Percentiles rank a stretch among this genome's conserved stretches.
These are phyloP conservation scores for Cryptococcus wingfieldii DNA, from an alignment of 1,284 basidiomycete genomes.

Conservation along the genomic window DNA sequence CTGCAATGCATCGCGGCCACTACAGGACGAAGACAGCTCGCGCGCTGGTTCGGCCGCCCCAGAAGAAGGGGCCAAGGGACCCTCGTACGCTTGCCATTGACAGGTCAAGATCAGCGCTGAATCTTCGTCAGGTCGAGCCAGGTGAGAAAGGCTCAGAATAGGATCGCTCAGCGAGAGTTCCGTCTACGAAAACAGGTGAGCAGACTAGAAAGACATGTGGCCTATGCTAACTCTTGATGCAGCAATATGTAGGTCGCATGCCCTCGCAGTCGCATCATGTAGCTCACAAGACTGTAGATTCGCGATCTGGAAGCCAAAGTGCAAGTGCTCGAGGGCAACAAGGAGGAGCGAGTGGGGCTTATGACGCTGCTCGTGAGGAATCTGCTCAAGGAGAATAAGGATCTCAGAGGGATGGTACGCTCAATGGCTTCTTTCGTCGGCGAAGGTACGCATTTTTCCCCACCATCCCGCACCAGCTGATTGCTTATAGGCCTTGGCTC, in stretches of 20 bases:
- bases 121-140: conserved; percentile 20
- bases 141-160: conserved; percentile 61
- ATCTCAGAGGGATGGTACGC: conserved; percentile 70
- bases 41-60: conserved; percentile 1
- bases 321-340: conserved; percentile 79
- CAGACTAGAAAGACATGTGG: conserved; percentile 41
- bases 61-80: conserved; percentile 4
- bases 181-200: conserved; percentile 81
- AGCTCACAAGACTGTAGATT: conserved; percentile 55
- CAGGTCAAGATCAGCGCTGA: neutral
- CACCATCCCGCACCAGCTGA: neutral
- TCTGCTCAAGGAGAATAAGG: conserved; percentile 81
- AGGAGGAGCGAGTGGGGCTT: conserved; percentile 78
- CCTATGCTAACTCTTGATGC: conserved; percentile 5
- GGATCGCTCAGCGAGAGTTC: conserved; percentile 89
- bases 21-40: conserved; percentile 5
- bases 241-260: conserved; percentile 40
- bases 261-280: neutral
- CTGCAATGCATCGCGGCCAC: neutral
- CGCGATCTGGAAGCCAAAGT: conserved; percentile 87
- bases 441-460: conserved; percentile 55
- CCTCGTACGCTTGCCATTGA: conserved; percentile 3
- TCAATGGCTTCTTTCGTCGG: conserved; percentile 74
- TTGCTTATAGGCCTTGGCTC: conserved; percentile 52
- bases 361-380: conserved; percentile 79